Conservation (phyloP, 164 flowering plant genomes). For the Piper longum region DNA sequence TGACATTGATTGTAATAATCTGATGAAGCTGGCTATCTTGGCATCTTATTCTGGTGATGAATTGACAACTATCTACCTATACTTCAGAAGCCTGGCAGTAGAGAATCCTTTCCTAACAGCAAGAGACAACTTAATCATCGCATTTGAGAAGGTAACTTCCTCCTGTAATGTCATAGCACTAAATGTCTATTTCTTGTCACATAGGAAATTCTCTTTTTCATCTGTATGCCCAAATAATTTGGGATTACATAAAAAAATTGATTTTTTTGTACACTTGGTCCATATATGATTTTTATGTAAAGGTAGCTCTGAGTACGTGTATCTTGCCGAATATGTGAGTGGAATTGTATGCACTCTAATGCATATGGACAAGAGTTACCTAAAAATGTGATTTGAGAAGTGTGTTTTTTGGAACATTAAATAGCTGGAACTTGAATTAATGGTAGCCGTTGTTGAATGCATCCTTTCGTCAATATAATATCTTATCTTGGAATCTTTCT, state of each 20-base stretch:
- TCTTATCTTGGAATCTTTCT: background rate
- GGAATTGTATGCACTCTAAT: too few relatives aligned
- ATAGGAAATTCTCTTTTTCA: background rate
- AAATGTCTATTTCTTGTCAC: background rate
- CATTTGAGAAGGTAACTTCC: conserved; percentile 81
- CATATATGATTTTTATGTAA: too few relatives aligned
- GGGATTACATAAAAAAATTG: too few relatives aligned
- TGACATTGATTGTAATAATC: background rate
- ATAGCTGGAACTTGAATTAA: background rate
- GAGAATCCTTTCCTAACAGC: conserved; percentile 80
- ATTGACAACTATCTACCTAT: conserved; percentile 64
- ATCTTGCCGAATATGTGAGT: too few relatives aligned
- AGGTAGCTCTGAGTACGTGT: too few relatives aligned
- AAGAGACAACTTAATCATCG: conserved; percentile 83
- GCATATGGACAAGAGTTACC: too few relatives aligned
- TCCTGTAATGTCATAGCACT: background rate
- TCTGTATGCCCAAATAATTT: background rate
- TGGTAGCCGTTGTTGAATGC: background rate
- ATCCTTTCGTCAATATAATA: background rate
- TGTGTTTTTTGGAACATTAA: background rate
- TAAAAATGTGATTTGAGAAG: too few relatives aligned
- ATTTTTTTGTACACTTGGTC: background rate
- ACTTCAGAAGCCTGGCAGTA: conserved; percentile 84
- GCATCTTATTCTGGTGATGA: conserved; percentile 86
- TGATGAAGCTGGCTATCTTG: conserved; percentile 75